Evolutionary conservation across 495 filamentous ascomycete genomes (phyloP).

Genomic region (Penicillium manginii): DNA sequence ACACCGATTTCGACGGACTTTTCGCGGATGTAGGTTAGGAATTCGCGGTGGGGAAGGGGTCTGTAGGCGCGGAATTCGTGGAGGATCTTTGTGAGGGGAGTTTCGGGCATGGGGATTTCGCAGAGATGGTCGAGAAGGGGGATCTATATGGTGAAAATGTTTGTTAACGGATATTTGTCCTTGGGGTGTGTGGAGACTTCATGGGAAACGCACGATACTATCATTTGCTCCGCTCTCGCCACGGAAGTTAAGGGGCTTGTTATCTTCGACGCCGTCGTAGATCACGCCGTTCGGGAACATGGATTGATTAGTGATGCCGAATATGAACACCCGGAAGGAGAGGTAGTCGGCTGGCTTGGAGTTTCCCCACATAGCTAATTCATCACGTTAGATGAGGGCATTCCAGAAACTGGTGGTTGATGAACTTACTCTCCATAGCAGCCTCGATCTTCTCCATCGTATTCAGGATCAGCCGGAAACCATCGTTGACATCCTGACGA

Average conservation of each 20-base stretch:
- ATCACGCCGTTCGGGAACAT: constrained; percentile 93
- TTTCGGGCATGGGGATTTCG: constrained; percentile 77
- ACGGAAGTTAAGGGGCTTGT: constrained; percentile 72
- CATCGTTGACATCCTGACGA: constrained; percentile 63
- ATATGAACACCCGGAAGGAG: constrained; percentile 90
- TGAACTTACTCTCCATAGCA: constrained; percentile 71
- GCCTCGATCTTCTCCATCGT: constrained; percentile 72
- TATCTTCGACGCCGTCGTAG: constrained; percentile 78
- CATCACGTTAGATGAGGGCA: not conserved
- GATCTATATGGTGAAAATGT: constrained; percentile 45
- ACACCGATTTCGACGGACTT: constrained; percentile 59
- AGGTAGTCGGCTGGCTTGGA: constrained; percentile 78
- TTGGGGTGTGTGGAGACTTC: no score
- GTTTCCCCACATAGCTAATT: constrained; percentile 78
- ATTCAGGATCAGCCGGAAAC: constrained; percentile 60
- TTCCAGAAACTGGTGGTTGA: not conserved
- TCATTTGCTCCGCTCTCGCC: constrained; percentile 92
- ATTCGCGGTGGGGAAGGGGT: constrained; percentile 81
- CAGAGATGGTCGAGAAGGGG: constrained; percentile 85
- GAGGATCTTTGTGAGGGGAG: constrained; percentile 82
- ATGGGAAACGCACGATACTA: constrained; percentile 69
- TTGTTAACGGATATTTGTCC: constrained; percentile 37
- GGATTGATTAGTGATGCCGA: constrained; percentile 82
- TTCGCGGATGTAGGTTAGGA: constrained; percentile 70
- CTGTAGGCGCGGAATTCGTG: constrained; percentile 85